Conservation (phyloP, 768 basidiomycete species). For the Mycena vulgaris region DNA sequence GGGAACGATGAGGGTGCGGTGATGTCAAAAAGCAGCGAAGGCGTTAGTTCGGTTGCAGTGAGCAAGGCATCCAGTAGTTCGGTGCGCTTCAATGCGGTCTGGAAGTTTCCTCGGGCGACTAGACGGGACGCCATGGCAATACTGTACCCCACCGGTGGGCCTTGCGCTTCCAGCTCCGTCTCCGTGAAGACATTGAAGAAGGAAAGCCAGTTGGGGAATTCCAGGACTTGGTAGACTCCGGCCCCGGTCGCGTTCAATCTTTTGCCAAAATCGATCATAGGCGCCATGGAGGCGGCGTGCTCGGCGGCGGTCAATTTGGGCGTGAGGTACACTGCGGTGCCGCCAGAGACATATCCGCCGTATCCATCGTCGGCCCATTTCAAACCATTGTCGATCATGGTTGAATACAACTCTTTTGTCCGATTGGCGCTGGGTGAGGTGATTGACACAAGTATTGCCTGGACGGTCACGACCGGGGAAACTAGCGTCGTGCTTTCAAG, state of each 20-base stretch:
- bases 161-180: slow-evolving; percentile 42
- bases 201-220: slow-evolving; percentile 41
- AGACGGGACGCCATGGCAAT: slow-evolving; percentile 46
- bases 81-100: slow-evolving; percentile 25
- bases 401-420: slow-evolving; percentile 38
- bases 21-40: slow-evolving; percentile 34
- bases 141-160: slow-evolving; percentile 28
- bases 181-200: slow-evolving; percentile 43
- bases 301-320: slow-evolving; percentile 44
- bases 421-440: slow-evolving; percentile 13
- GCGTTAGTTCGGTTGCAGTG: slow-evolving; percentile 23
- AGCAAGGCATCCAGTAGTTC: slow-evolving; percentile 38
- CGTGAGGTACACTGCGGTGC: slow-evolving; percentile 46
- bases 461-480: slow-evolving; percentile 38
- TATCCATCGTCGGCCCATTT: slow-evolving; percentile 45
- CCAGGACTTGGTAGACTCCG: neutral
- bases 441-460: slow-evolving; percentile 34
- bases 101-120: slow-evolving; percentile 40
- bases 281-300: slow-evolving; percentile 46
- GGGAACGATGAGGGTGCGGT: slow-evolving; percentile 38
- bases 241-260: slow-evolving; percentile 11
- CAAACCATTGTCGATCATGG: slow-evolving; percentile 41
- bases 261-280: slow-evolving; percentile 37
- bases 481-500: slow-evolving; percentile 35
- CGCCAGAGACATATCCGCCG: slow-evolving; percentile 22